Evolutionary conservation across 768 basidiomycete species (phyloP).

Genomic region (Phylloporus sp.): DNA sequence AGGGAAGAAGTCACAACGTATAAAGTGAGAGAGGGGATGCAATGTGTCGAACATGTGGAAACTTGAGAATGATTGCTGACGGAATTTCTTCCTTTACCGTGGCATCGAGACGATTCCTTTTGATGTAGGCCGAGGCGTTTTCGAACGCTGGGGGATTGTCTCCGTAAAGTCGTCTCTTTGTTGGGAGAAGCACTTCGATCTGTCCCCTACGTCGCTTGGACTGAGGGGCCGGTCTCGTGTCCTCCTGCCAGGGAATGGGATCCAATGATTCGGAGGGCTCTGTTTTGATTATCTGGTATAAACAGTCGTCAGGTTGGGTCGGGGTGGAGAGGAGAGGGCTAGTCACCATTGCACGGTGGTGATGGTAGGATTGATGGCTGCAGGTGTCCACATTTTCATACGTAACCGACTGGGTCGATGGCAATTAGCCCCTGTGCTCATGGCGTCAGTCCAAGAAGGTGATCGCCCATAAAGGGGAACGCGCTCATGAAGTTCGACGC

Average conservation of each 20-base stretch:
- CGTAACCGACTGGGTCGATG: conserved; percentile 5
- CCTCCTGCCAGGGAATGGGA: neutral
- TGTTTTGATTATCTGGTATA: conserved; percentile 10
- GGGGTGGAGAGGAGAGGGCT: neutral
- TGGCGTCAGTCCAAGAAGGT: no score
- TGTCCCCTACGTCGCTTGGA: neutral
- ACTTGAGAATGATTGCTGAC: neutral
- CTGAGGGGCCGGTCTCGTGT: neutral
- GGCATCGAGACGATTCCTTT: neutral
- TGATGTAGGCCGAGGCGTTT: conserved; percentile 6
- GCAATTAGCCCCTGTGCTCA: no score
- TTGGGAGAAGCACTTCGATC: conserved; percentile 13
- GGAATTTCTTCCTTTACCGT: conserved; percentile 13
- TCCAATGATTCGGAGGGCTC: conserved; percentile 5
- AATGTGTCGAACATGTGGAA: neutral
- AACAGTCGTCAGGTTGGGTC: neutral
- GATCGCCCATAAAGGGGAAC: neutral
- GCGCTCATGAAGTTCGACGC: conserved; percentile 9
- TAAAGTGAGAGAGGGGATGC: neutral
- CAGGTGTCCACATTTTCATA: neutral
- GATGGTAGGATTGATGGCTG: neutral
- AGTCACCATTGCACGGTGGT: conserved; percentile 1
- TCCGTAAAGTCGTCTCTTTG: conserved; percentile 5
- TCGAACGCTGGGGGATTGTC: conserved; percentile 8
- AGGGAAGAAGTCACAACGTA: neutral